Evolutionary conservation across 2,329 filamentous ascomycete species (phyloP).

Genomic region (Metarhizium sp.): DNA sequence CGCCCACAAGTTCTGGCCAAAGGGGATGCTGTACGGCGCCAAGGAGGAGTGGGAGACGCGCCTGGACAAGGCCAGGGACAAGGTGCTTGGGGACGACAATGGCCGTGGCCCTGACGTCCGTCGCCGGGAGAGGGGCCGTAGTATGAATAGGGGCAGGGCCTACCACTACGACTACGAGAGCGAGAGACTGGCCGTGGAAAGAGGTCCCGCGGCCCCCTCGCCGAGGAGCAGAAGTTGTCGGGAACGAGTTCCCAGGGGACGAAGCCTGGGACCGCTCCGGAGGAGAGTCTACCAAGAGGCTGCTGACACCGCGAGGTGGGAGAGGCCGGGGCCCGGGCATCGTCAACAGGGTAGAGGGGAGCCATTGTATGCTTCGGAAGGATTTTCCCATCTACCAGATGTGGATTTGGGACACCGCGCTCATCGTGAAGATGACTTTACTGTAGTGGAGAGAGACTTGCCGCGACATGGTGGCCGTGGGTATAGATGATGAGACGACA

Average conservation of each 20-base stretch:
- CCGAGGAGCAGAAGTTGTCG: not conserved
- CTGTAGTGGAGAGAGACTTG: not conserved
- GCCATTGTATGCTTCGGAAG: not conserved
- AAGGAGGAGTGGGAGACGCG: constrained; percentile 19
- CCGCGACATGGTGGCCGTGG: not conserved
- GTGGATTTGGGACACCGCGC: not conserved
- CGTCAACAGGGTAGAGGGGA: not conserved
- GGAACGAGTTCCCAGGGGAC: not conserved
- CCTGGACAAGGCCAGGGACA: not conserved
- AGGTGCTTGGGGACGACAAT: not conserved
- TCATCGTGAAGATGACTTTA: not conserved
- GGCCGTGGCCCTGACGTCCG: not conserved
- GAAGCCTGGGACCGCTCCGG: constrained; percentile 5
- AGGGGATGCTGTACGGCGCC: constrained; percentile 17
- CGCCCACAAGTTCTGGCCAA: constrained; percentile 26
- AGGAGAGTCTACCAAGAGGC: constrained; percentile 11
- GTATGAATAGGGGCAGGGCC: not conserved
- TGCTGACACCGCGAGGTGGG: constrained; percentile 9
- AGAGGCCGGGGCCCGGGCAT: constrained; percentile 5
- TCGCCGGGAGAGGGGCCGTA: not conserved
- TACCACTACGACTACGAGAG: constrained; percentile 4
- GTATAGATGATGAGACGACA: not conserved
- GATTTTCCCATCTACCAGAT: not conserved
- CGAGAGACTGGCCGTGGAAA: not conserved
- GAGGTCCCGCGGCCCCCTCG: not conserved